A percentile compares a stretch with the other conserved stretches of the same genome.
Evolutionary conservation across 2,329 filamentous ascomycete genomes (phyloP).

Genomic region (Beauveria rudraprayagi): DNA sequence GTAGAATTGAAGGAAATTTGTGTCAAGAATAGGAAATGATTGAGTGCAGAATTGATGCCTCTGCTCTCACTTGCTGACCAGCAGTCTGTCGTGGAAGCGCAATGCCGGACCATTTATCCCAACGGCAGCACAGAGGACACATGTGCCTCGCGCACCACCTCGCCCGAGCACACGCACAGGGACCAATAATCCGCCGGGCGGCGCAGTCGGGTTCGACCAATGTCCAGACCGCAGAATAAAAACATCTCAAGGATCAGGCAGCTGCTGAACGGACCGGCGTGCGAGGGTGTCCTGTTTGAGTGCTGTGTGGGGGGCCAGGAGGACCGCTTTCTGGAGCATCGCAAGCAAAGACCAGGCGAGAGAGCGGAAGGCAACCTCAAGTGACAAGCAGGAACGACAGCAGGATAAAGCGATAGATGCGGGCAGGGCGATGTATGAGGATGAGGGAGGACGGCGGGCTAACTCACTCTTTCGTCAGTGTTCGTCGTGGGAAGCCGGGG

Average conservation of each 20-base stretch:
- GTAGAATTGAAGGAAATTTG: background rate
- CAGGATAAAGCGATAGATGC: background rate
- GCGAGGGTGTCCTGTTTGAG: background rate
- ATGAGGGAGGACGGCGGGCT: background rate
- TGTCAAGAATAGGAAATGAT: background rate
- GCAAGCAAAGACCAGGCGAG: background rate
- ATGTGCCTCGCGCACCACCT: constrained; percentile 1
- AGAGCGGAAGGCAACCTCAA: background rate
- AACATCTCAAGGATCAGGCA: background rate
- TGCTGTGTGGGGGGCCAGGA: constrained; percentile 6
- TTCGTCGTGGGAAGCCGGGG: constrained; percentile 2
- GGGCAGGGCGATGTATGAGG: background rate
- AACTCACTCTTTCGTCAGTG: constrained; percentile 7
- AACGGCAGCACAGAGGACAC: constrained; percentile 8
- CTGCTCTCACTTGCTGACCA: background rate
- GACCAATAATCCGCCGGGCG: background rate
- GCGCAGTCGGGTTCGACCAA: background rate
- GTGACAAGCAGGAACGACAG: background rate
- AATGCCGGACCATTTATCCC: constrained; percentile 3
- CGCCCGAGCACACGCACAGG: background rate
- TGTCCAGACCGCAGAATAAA: background rate
- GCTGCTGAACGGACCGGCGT: background rate
- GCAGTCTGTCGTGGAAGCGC: background rate
- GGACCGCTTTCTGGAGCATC: constrained; percentile 7
- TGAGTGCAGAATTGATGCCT: background rate